These are phyloP conservation scores for Cnidoscolus chayamansa DNA, from an alignment of 441 rosid species.

Conservation along the genomic window DNA sequence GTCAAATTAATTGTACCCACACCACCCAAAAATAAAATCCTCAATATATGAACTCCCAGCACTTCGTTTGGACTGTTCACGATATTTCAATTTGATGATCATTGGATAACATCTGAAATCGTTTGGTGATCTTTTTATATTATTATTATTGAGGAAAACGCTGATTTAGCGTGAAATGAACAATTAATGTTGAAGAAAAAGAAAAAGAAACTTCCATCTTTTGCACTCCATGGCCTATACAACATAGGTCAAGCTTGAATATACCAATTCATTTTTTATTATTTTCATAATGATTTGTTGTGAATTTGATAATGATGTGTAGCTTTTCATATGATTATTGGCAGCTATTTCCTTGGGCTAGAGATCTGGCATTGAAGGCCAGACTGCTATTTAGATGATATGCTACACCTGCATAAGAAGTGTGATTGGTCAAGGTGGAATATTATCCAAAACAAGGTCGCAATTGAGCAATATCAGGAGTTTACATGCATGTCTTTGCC, in stretches of 20 bases:
- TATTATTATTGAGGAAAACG: no score
- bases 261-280: background rate
- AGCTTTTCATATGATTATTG: background rate
- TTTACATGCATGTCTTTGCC: conserved; percentile 37
- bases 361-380: conserved; percentile 35
- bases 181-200: no score
- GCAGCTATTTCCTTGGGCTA: conserved; percentile 10
- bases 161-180: no score
- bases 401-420: conserved; percentile 57
- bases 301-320: background rate
- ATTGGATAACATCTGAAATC: background rate
- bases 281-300: background rate
- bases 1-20: no score
- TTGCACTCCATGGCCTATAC: no score
- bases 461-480: conserved; percentile 30
- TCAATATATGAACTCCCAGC: no score
- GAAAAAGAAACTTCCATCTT: no score
- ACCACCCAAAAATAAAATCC: no score
- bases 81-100: background rate
- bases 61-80: no score
- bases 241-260: no score
- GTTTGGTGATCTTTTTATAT: no score
- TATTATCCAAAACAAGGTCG: conserved; percentile 37
- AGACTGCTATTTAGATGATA: conserved; percentile 61
- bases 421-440: conserved; percentile 60